phyloP scores from a whole-genome alignment of 2,329 filamentous ascomycete species.

The Hypoxylon sp. region DNA sequence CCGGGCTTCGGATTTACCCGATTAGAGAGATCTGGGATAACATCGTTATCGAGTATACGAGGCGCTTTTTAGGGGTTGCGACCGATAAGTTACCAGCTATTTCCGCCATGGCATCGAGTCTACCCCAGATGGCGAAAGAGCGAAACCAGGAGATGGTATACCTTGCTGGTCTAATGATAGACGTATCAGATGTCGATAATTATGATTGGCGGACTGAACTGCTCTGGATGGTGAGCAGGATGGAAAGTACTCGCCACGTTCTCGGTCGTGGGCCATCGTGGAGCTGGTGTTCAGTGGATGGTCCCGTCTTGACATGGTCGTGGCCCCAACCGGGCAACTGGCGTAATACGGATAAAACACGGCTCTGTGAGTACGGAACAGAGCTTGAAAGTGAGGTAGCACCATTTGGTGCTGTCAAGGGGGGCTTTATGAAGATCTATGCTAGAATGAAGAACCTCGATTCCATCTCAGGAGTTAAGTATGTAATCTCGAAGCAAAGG shows the following conservation, averaged over 20 bases:
- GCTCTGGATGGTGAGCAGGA: conserved; percentile 31
- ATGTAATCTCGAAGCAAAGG: conserved; percentile 10
- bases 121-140: conserved; percentile 33
- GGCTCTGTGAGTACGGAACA: conserved; percentile 19
- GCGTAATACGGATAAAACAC: conserved; percentile 27
- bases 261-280: conserved; percentile 32
- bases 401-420: conserved; percentile 35
- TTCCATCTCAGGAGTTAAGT: conserved; percentile 15
- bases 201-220: conserved; percentile 36
- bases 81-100: conserved; percentile 46
- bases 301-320: conserved; percentile 13
- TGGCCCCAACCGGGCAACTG: conserved; percentile 10
- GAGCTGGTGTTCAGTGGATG: conserved; percentile 45
- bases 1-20: conserved; percentile 40
- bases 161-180: conserved; percentile 39
- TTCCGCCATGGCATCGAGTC: conserved; percentile 41
- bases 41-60: conserved; percentile 35
- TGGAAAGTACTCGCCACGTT: not conserved
- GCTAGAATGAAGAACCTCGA: conserved; percentile 15
- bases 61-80: conserved; percentile 30
- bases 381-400: conserved; percentile 28
- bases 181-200: conserved; percentile 27
- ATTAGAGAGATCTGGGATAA: conserved; percentile 31
- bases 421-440: conserved; percentile 25
- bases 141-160: conserved; percentile 31